Evolutionary conservation across 805 yeast genomes (phyloP).

Genomic region (Lachancea cidri): DNA sequence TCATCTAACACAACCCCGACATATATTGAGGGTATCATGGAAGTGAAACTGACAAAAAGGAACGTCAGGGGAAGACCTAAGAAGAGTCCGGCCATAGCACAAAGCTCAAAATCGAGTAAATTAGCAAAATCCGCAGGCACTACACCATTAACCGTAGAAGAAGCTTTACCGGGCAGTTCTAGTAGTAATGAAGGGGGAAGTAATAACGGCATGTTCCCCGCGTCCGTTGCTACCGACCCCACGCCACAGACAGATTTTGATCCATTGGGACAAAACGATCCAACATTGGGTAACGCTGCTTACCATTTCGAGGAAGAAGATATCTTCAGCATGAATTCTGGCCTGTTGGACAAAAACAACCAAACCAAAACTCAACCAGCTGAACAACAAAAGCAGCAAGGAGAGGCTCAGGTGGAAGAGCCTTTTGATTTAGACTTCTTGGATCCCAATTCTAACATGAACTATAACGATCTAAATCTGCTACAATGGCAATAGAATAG

Average conservation of each 20-base stretch:
- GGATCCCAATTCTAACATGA: conserved; percentile 13
- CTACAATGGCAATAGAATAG: conserved; percentile 23
- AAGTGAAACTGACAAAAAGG: conserved; percentile 5
- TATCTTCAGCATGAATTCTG: conserved; percentile 6
- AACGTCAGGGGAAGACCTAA: conserved; percentile 2
- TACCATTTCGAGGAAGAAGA: conserved; percentile 11
- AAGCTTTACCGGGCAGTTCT: conserved; percentile 6
- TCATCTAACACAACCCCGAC: neutral
- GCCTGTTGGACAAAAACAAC: conserved; percentile 4
- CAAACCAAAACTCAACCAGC: neutral
- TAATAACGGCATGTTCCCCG: conserved; percentile 6
- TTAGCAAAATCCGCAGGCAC: conserved; percentile 12
- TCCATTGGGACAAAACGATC: conserved; percentile 9
- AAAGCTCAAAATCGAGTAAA: conserved; percentile 11
- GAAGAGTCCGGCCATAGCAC: conserved; percentile 11
- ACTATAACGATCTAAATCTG: conserved; percentile 22
- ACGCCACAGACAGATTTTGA: conserved; percentile 14
- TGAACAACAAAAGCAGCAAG: neutral
- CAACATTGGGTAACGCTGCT: conserved; percentile 8
- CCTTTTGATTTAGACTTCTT: conserved; percentile 18
- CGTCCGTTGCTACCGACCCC: conserved; percentile 10
- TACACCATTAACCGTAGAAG: conserved; percentile 11
- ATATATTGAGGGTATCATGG: conserved; percentile 1
- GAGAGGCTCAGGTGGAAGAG: conserved; percentile 4
- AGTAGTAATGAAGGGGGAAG: conserved; percentile 11